Base-by-base conservation (phyloP, 2,329 filamentous ascomycete genomes). In the Cucurbitaria berberidis region DNA sequence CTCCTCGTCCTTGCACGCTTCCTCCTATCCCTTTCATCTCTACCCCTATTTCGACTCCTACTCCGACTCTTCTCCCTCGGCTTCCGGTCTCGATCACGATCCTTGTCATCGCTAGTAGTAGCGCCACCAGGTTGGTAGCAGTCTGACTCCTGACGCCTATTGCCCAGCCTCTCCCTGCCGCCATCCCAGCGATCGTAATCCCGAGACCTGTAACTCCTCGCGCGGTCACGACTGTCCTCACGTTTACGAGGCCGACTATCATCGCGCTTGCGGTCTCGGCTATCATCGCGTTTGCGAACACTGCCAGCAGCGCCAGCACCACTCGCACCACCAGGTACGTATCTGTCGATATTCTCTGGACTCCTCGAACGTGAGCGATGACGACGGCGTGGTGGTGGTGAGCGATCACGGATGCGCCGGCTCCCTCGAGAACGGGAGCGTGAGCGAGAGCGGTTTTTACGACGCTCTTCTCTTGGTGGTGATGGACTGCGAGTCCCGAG, bases 101-200 rank as follows among this genome's bases (percentile, higher is more conserved):
- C 66, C 13, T 53, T 56, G 6, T 35, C 48, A 35, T 47, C 59
- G 26, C 45, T 51, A 51, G 53, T 39, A 27, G 48, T 48, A 29
- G 57, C 56, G 19, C 59, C 55, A 44, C 59, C 60, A 26, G 69
- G 69, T 11, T 69, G 62, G 38, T 74, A 74, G 21, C 72, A 65
- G 53, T 74, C 71, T 1, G 63, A 67, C 40, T 72, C 69, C 40
- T 66, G 55, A 18, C 68, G 59, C 7, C 69, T 55, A 19, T 53
- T 70, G 5, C 57, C 61, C n/a, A n/a, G n/a, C 4, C 62, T 61
- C 39, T 48, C 53, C 27, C 59, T 55, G 15, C 65, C 63, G 7
- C 60, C 63, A 16, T 71, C 68, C 66, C 68, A 70, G 4, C 72
- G 69, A 18, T 76, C 77, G 15, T 78, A 73, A 18, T 80, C 77